Conservation (phyloP, 305 asterid species). For the Striga hermonthica region DNA sequence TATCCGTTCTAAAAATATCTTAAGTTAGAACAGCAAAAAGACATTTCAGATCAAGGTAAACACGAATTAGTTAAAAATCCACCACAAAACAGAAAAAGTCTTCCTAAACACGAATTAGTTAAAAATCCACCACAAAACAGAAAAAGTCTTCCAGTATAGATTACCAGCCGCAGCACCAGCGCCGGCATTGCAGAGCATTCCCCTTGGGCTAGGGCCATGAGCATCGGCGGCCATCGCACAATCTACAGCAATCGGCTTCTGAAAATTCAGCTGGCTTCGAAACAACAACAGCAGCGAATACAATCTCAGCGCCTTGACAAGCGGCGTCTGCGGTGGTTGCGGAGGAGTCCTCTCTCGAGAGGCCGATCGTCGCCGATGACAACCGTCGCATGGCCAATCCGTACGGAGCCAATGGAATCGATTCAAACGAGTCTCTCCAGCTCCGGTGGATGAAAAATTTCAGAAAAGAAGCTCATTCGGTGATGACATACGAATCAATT, state of each 20-base stretch:
- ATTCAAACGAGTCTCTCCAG: constrained; percentile 28
- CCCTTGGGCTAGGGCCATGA: constrained; percentile 62
- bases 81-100: too few species aligned
- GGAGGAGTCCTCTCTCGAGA: constrained; percentile 66
- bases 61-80: not conserved
- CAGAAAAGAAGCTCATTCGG: constrained; percentile 9
- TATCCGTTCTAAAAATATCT: too few species aligned
- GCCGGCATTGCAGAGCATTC: constrained; percentile 77
- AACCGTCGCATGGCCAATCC: constrained; percentile 83
- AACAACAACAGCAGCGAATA: constrained; percentile 10
- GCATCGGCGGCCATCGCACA: constrained; percentile 55
- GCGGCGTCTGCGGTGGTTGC: constrained; percentile 18
- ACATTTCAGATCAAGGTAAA: not conserved
- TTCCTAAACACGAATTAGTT: not conserved
- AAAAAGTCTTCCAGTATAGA: not conserved
- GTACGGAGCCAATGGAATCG: constrained; percentile 33
- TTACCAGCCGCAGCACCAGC: constrained; percentile 95
- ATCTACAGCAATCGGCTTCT: constrained; percentile 32
- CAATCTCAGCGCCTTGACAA: constrained; percentile 30
- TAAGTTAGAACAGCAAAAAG: too few species aligned
- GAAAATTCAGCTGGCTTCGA: constrained; percentile 12
- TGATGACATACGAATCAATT: constrained; percentile 20
- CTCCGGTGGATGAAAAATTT: constrained; percentile 4
- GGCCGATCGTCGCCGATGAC: constrained; percentile 61
- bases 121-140: too few species aligned